phyloP scores from a whole-genome alignment of 2,329 filamentous ascomycete genomes.

The Alternaria arborescens region DNA sequence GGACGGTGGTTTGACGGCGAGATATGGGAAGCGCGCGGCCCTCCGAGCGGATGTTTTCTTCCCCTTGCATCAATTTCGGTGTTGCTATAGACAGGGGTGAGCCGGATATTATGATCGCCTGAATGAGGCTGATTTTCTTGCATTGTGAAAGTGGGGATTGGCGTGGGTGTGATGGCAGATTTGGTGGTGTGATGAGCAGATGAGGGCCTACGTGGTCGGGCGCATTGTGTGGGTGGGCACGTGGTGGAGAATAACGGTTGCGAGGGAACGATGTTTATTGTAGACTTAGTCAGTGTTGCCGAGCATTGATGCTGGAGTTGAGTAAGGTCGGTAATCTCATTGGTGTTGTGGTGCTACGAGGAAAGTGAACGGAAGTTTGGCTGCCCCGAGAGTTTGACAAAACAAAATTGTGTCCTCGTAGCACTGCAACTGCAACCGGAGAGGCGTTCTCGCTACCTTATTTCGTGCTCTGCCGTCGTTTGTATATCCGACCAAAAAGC shows the following conservation, averaged over 20 bases:
- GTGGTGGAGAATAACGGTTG: neutral
- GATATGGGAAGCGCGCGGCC: neutral
- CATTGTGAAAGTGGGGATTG: neutral
- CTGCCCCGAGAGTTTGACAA: neutral
- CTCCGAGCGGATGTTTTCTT: neutral
- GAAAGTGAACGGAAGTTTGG: neutral
- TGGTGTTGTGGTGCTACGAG: neutral
- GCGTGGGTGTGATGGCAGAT: neutral
- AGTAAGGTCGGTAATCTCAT: neutral
- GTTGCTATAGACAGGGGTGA: neutral
- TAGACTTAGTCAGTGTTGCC: neutral
- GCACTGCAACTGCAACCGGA: neutral
- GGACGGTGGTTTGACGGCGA: slow-evolving; percentile 1
- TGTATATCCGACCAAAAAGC: neutral
- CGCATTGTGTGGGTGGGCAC: neutral
- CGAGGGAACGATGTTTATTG: slow-evolving; percentile 3
- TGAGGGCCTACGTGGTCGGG: neutral
- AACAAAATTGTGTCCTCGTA: neutral
- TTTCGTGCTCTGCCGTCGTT: neutral
- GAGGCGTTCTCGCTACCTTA: neutral
- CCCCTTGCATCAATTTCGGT: neutral
- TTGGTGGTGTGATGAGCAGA: neutral
- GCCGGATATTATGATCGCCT: slow-evolving; percentile 5
- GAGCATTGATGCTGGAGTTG: neutral
- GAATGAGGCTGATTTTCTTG: neutral